phyloP scores from a whole-genome alignment of 768 basidiomycete species.

The Leucosporidium scottii region DNA sequence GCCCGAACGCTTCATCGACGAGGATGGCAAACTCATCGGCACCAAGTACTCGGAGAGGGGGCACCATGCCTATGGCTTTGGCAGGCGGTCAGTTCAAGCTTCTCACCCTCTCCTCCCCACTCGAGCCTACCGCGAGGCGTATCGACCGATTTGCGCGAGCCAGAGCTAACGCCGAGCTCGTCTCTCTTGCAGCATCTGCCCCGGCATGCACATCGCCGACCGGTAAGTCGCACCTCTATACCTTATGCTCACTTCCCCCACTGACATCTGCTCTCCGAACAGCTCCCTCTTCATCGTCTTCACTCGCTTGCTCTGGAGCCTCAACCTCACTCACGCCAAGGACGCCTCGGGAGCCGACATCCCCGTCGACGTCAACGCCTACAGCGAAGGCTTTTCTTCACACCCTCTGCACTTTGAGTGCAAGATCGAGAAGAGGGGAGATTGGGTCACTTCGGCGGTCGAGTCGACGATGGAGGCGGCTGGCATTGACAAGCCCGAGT shows the following conservation, averaged over 20 bases:
- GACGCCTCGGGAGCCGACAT: constrained; percentile 1
- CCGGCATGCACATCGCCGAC: constrained; percentile 18
- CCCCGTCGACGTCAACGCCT: constrained; percentile 20
- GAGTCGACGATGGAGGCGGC: neutral
- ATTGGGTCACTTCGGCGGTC: neutral
- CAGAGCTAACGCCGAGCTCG: neutral
- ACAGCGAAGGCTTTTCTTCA: constrained; percentile 21
- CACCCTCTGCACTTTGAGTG: constrained; percentile 25
- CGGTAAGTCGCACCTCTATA: neutral
- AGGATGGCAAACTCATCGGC: constrained; percentile 18
- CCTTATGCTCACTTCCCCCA: neutral
- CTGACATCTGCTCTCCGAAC: neutral
- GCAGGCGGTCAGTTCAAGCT: neutral
- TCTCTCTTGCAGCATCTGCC: constrained; percentile 1
- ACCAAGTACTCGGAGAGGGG: constrained; percentile 21
- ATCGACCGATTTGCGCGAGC: too few species aligned
- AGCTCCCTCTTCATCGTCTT: constrained; percentile 30
- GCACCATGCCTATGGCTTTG: constrained; percentile 24
- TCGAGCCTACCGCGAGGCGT: too few species aligned
- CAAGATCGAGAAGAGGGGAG: constrained; percentile 4
- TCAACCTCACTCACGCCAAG: constrained; percentile 7
- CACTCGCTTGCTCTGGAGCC: constrained; percentile 15
- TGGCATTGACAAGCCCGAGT: neutral
- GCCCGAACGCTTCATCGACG: constrained; percentile 27
- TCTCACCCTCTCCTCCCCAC: neutral